A percentile compares a stretch with the other conserved stretches of the same genome.
Conservation (phyloP, 2,329 filamentous ascomycete species). For the Fusarium stilboides region DNA sequence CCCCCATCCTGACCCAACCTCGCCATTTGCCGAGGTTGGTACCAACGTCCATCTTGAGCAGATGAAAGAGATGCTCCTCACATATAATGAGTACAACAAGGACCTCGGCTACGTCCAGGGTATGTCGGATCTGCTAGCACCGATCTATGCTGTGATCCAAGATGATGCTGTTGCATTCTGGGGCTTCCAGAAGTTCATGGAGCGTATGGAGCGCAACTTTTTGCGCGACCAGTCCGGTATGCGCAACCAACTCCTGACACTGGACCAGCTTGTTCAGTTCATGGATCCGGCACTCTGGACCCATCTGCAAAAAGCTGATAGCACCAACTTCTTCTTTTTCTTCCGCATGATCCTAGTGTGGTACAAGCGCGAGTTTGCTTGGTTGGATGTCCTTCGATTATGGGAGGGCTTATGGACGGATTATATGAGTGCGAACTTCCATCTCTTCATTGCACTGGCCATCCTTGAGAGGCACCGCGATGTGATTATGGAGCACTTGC, state of each 20-base stretch:
- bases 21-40: slow-evolving; percentile 91
- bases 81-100: slow-evolving; percentile 98
- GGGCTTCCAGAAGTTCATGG: slow-evolving; percentile 97
- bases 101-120: slow-evolving; percentile 97
- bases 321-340: slow-evolving; percentile 99
- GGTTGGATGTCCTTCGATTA: slow-evolving; percentile 86
- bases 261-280: slow-evolving; percentile 95
- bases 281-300: slow-evolving; percentile 96
- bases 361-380: slow-evolving; percentile 98
- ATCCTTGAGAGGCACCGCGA: slow-evolving; percentile 97
- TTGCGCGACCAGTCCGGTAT: slow-evolving; percentile 96
- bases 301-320: slow-evolving; percentile 90
- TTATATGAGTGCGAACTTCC: slow-evolving; percentile 88
- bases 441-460: slow-evolving; percentile 92
- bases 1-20: slow-evolving; percentile 95
- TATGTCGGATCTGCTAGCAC: slow-evolving; percentile 96
- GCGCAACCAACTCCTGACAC: slow-evolving; percentile 89
- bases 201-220: slow-evolving; percentile 98
- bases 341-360: slow-evolving; percentile 99
- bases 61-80: slow-evolving; percentile 98
- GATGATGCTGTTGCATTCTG: slow-evolving; percentile 98
- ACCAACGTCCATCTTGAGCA: slow-evolving; percentile 99
- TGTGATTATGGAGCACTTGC: slow-evolving; percentile 94
- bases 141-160: slow-evolving; percentile 97
- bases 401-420: slow-evolving; percentile 98